A percentile compares a stretch with the other conserved stretches of the same genome.
Evolutionary conservation across 2,329 filamentous ascomycete species (phyloP).

Genomic region (Talaromyces sp.): DNA sequence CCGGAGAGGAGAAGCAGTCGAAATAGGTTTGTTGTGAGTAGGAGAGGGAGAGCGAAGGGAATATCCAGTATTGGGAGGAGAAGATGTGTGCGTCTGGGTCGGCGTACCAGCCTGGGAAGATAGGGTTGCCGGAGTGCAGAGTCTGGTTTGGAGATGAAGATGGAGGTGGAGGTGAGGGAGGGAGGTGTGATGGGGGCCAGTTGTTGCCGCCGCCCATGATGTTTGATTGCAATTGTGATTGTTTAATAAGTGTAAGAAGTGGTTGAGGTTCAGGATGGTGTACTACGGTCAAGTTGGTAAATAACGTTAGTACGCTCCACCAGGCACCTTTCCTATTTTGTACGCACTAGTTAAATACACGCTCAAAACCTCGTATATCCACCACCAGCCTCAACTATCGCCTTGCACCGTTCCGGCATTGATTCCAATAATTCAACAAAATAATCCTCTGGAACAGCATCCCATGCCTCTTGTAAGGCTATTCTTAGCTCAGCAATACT

Average conservation of each 20-base stretch:
- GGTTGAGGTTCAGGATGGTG: neutral
- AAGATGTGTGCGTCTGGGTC: slow-evolving; percentile 52
- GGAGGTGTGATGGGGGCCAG: neutral
- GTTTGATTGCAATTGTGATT: neutral
- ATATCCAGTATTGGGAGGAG: slow-evolving; percentile 48
- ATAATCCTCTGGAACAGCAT: too few relatives aligned
- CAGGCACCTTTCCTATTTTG: too few relatives aligned
- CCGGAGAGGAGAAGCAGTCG: slow-evolving; percentile 51
- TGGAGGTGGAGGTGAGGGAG: neutral
- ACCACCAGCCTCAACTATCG: too few relatives aligned
- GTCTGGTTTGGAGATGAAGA: neutral
- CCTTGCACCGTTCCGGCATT: too few relatives aligned
- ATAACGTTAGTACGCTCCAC: too few relatives aligned
- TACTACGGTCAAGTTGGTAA: too few relatives aligned
- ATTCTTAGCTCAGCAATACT: too few relatives aligned
- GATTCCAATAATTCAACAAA: too few relatives aligned
- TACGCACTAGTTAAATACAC: too few relatives aligned
- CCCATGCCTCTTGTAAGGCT: too few relatives aligned
- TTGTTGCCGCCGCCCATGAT: slow-evolving; percentile 1
- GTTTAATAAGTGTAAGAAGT: neutral
- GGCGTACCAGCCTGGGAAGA: slow-evolving; percentile 50
- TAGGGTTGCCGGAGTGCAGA: slow-evolving; percentile 39
- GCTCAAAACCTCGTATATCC: too few relatives aligned
- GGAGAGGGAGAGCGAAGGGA: slow-evolving; percentile 45
- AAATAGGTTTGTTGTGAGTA: slow-evolving; percentile 51